Conservation (phyloP, 2,329 filamentous ascomycete species). For the Eutypella sp. region DNA sequence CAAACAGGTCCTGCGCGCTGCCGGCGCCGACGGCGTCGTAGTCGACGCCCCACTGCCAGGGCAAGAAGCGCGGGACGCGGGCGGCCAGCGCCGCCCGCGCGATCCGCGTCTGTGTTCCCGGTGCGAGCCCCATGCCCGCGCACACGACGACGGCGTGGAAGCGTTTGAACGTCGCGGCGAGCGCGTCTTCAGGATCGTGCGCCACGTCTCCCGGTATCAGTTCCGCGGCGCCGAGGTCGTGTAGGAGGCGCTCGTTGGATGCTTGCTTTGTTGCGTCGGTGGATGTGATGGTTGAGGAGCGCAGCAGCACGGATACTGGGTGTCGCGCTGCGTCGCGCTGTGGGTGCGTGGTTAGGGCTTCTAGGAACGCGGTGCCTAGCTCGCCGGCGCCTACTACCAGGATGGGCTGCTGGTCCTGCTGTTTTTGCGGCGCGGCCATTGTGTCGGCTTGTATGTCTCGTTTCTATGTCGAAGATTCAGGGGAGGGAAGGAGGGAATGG, state of each 20-base stretch:
- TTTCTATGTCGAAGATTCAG: background rate
- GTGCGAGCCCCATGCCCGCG: constrained; percentile 52
- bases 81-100: constrained; percentile 49
- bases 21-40: constrained; percentile 60
- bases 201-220: constrained; percentile 40
- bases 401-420: constrained; percentile 26
- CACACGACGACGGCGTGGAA: constrained; percentile 56
- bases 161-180: constrained; percentile 37
- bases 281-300: constrained; percentile 40
- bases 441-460: background rate
- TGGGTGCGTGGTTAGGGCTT: constrained; percentile 44
- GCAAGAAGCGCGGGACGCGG: constrained; percentile 49
- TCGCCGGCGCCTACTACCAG: constrained; percentile 65
- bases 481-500: background rate
- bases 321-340: constrained; percentile 26
- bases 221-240: constrained; percentile 28
- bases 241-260: constrained; percentile 28
- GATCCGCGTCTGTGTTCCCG: constrained; percentile 55
- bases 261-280: constrained; percentile 31
- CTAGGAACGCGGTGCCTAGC: constrained; percentile 53
- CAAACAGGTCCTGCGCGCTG: constrained; percentile 60
- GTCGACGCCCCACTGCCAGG: constrained; percentile 72
- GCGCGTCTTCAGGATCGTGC: constrained; percentile 25
- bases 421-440: background rate
- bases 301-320: constrained; percentile 49